Percentiles rank a stretch among this genome's conserved stretches.
phyloP scores from a whole-genome alignment of 768 basidiomycete genomes.

The Termitomyces sp. region DNA sequence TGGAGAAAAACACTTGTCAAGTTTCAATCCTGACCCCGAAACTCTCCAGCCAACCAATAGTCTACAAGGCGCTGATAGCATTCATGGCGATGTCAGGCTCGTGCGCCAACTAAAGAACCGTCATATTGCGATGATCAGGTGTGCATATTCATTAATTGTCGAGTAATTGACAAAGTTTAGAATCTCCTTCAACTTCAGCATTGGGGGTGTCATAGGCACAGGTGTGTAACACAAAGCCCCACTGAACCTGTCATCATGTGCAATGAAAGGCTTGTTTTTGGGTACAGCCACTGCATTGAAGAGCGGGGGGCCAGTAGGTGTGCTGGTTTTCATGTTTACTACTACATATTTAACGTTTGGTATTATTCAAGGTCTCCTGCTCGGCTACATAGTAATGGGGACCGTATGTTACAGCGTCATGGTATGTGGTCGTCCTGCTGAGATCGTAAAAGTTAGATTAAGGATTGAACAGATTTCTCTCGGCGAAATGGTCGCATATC shows the following conservation, averaged over 20 bases:
- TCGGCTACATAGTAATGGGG: slow-evolving; percentile 67
- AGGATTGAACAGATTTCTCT: slow-evolving; percentile 65
- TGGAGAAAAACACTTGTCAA: slow-evolving; percentile 6
- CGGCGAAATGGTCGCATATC: slow-evolving; percentile 72
- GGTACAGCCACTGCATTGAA: slow-evolving; percentile 49
- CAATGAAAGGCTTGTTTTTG: slow-evolving; percentile 39
- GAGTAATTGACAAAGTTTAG: background rate
- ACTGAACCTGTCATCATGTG: no score
- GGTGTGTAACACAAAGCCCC: slow-evolving; percentile 33
- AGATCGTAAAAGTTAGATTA: no score
- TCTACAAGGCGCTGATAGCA: background rate
- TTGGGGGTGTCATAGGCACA: slow-evolving; percentile 57
- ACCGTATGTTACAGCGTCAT: slow-evolving; percentile 69
- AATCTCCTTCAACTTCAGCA: slow-evolving; percentile 30
- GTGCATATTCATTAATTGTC: background rate
- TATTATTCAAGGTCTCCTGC: slow-evolving; percentile 45
- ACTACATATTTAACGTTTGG: background rate
- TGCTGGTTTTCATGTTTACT: background rate
- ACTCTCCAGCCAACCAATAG: slow-evolving; percentile 2
- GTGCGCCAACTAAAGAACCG: slow-evolving; percentile 68
- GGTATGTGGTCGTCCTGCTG: slow-evolving; percentile 32
- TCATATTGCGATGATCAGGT: slow-evolving; percentile 81
- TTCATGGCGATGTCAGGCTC: slow-evolving; percentile 26
- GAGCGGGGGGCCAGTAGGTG: slow-evolving; percentile 69
- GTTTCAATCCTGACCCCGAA: slow-evolving; percentile 14